phyloP scores from a whole-genome alignment of 2,329 filamentous ascomycete genomes.

The Sporothrix humicola region DNA sequence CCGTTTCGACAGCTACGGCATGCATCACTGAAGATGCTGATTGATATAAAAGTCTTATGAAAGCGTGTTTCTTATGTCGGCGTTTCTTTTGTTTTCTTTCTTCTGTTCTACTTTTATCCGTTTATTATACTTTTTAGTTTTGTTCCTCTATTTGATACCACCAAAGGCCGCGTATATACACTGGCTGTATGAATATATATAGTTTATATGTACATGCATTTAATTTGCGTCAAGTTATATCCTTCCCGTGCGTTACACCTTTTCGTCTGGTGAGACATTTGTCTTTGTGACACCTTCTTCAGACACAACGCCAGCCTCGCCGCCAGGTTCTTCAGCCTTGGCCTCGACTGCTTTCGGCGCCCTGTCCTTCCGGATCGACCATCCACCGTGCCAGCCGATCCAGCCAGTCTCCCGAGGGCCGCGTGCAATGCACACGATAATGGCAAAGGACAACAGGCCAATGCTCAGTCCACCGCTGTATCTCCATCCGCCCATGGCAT shows the following conservation, averaged over 20 bases:
- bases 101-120: background rate
- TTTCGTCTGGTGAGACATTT: background rate
- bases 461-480: constrained; percentile 54
- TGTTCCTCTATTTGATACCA: background rate
- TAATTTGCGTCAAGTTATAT: background rate
- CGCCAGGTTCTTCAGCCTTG: background rate
- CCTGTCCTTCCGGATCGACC: constrained; percentile 44
- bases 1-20: constrained; percentile 1
- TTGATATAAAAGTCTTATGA: background rate
- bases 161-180: background rate
- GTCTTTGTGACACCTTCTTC: background rate
- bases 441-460: constrained; percentile 47
- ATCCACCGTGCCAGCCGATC: constrained; percentile 53
- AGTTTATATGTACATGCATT: background rate
- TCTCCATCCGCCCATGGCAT: constrained; percentile 58
- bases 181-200: background rate
- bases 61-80: background rate
- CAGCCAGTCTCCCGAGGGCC: constrained; percentile 51
- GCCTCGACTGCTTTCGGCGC: background rate
- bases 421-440: constrained; percentile 46
- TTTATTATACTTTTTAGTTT: background rate
- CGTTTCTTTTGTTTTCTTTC: background rate
- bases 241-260: background rate
- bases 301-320: constrained; percentile 5
- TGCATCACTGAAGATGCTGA: background rate